Evolutionary conservation across 345 rosid species (phyloP), one percentile per base, ranked within the genome.

Genomic region (Moricandia moricandioides): DNA sequence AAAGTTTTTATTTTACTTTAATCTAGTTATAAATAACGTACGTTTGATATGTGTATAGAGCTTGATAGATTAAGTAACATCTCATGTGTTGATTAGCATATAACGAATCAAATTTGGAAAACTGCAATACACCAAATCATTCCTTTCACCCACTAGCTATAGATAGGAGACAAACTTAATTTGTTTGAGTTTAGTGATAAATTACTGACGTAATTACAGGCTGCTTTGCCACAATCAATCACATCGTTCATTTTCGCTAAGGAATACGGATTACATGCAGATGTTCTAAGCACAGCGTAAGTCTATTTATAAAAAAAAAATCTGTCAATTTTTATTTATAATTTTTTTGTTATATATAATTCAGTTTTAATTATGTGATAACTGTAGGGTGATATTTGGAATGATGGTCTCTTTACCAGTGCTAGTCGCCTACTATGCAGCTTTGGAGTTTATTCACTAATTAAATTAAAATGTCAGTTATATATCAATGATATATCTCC

Each of bases 251-350:
- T 91, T 62, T 88, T 72, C 57, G 97, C 93, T n/a, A 88, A 88
- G 51, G 97, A 90, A 69, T 90, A 88, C 67, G 90, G 85, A 56
- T 67, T 90, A 27, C 96, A 90, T 79, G 89, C 96, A 13, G 86
- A 88, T 5, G 93, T 91, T 27, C 77, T 88, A 16, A 88, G 93
- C 82, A 88, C 93, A 49, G 93, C 97, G 97, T 91, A 84, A 83
- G 93, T 84, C 14, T n/a, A n/a, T n/a, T 21, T 21, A 21, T 21
- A 21, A 21, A 21, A 21, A 21, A 21, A 21, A 21, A 21, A 21
- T 21, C 24, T 21, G 24, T 21, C 24, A 21, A 21, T 21, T 21
- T 21, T 3, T 60, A 57, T 26, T 7, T 12, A 33, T 33, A 6
- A 6, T 16, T 18, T 16, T 1, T n/a, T 27, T 3, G 12, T 5